Base-by-base conservation (phyloP, 257 asterid species). In the Paraleonurus japonicus region DNA sequence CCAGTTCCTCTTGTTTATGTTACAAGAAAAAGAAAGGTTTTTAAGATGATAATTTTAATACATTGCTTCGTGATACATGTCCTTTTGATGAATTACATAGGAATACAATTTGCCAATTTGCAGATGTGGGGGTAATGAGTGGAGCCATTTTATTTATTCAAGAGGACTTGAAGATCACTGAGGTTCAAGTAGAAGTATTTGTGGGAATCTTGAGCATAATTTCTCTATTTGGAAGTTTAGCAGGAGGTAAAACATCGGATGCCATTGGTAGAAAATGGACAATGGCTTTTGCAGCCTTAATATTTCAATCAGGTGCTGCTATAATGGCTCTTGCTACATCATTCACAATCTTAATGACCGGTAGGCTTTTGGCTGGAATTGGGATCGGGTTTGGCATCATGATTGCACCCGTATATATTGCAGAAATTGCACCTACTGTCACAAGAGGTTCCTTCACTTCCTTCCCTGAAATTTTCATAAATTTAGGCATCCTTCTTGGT, bases 41-140 rank as follows among this genome's bases (percentile, higher is more conserved):
- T 3, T 37, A 37, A 37, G 15, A 37, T 7, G 2, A 35, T 37
- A 37, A 32, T 32, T 32, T 32, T 32, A 32, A 4, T 32, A 8
- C 39, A 32, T 32, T 32, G 33, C 33, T 28, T 28, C 33, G 8
- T 32, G 39, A 6, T 32, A 32, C 1, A 32, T 37, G 13, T 37
- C 47, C 1, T 2, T 39, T 2, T 10, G 47, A 39, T 39, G 47
- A 39, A 10, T 11, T 39, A 43, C 50, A 12, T 12, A 43, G 13
- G 50, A 12, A 43, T 13, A 13, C 17, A 43, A 13, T 43, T 23
- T 55, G 33, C 37, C 12, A 23, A 64, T 61, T 33, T 45, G 65
- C 89, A 88, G 96, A 88, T 83, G 79, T 88, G 17, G 95, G 95
- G 37, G 92, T 88, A 41, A 88, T 88, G 95, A 86, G 95, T 80